Base-by-base conservation (phyloP, 2,329 filamentous ascomycete genomes). In the Fusarium sp. region DNA sequence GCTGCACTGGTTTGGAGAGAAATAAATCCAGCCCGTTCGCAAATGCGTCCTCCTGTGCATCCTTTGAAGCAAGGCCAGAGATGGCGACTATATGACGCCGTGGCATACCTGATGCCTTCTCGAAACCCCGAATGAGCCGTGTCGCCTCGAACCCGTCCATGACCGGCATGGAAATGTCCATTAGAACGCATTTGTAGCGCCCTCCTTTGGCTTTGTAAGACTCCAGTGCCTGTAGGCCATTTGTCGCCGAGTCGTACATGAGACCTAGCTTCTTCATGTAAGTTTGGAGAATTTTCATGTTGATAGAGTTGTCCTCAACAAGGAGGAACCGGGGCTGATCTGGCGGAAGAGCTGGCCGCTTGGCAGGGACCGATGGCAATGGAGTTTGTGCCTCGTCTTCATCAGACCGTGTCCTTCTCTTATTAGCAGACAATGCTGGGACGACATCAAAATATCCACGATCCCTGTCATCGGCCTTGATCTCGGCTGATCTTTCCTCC, bases 91-190 rank as follows among this genome's bases (percentile, higher is more conserved):
- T 79, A 1, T 77, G 75, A 1, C 78, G 78, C 1, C 79, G 78
- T 1, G 73, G 42, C 15, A 60, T 1, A 82, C 68, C 1, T 73
- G 72, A 9, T 74, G 80, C 74, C 7, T 75, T 73, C 67, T 87
- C 85, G 25, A 81, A 75, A 1, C 76, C 75, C 1, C 84, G 77
- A 15, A 86, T 85, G 25, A 75, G 73, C 2, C 79, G 74, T 2
- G 83, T 84, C 0, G 81, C 79, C n/a, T 81, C 80, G 5, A 84
- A 78, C 0, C 82, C 82, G 58, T 87, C 80, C 68, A 87, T 81
- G 7, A 85, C 72, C 0, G 85, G 85, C 85, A 87, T 87, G 51
- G 79, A 84, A 5, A 86, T 80, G 57, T 87, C 85, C 68, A 78
- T 80, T 7, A 80, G 61, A 2, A 80, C 68, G 46, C 72, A 76